A percentile compares a stretch with the other conserved stretches of the same genome.
These are phyloP conservation scores for Candida wancherniae DNA, from an alignment of 805 yeast species.

Conservation along the genomic window DNA sequence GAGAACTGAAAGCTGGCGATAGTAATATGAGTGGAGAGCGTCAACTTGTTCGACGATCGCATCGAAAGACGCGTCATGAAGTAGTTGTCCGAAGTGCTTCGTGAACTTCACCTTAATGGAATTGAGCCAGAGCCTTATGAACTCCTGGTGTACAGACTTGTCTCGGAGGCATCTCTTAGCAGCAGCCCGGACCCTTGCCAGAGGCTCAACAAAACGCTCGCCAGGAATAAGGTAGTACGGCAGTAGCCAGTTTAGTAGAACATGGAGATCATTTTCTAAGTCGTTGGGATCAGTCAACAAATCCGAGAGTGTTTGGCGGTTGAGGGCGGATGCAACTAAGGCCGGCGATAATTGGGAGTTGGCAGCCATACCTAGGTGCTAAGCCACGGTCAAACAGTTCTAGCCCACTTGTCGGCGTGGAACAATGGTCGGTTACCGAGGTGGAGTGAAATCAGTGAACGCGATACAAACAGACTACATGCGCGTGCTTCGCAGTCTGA, in stretches of 20 bases:
- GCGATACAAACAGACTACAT: too few species aligned
- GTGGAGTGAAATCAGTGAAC: too few species aligned
- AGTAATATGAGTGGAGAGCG: constrained; percentile 21
- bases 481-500: too few species aligned
- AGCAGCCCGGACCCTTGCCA: constrained; percentile 33
- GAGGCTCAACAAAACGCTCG: constrained; percentile 23
- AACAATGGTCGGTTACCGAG: too few species aligned
- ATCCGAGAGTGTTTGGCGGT: constrained; percentile 13
- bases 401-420: too few species aligned
- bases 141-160: constrained; percentile 27
- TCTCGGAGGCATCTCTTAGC: constrained; percentile 34
- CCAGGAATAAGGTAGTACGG: constrained; percentile 21
- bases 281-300: constrained; percentile 17
- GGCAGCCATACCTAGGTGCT: constrained; percentile 4
- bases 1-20: constrained; percentile 19
- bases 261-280: constrained; percentile 32
- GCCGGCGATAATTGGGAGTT: constrained; percentile 6
- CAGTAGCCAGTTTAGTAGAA: constrained; percentile 29
- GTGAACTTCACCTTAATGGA: constrained; percentile 24
- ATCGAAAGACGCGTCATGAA: constrained; percentile 2
- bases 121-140: constrained; percentile 29
- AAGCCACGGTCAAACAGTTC: too few species aligned
- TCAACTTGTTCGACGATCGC: constrained; percentile 13
- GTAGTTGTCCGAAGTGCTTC: constrained; percentile 9
- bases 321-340: constrained; percentile 7